phyloP scores from a whole-genome alignment of 352 stramenopile species.

The Phytophthora ohioensis region DNA sequence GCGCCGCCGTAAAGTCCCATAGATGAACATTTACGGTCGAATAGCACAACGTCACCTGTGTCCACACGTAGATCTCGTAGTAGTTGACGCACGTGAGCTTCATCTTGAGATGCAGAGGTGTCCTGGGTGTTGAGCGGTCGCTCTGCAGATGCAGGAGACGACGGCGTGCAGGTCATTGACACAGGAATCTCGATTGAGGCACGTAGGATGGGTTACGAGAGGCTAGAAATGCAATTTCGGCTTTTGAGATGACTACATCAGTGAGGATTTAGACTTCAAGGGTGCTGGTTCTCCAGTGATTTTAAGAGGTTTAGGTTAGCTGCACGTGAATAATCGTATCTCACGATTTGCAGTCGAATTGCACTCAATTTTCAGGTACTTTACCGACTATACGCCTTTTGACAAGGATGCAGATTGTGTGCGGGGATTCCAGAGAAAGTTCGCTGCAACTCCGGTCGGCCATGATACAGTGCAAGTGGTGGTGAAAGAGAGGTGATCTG shows the following conservation, averaged over 20 bases:
- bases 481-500: background rate
- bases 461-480: background rate
- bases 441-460: background rate
- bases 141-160: background rate
- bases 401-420: background rate
- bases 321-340: too few species aligned
- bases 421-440: conserved; percentile 18
- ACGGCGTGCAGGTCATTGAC: conserved; percentile 3
- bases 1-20: conserved; percentile 84
- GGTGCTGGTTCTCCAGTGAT: too few species aligned
- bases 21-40: conserved; percentile 77
- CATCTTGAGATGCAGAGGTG: conserved; percentile 3
- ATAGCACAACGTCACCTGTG: conserved; percentile 83
- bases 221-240: too few species aligned
- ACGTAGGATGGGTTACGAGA: too few species aligned
- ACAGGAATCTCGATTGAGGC: background rate
- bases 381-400: conserved; percentile 8
- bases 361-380: too few species aligned
- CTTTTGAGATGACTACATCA: too few species aligned
- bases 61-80: conserved; percentile 67
- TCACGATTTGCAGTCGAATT: too few species aligned
- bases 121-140: background rate
- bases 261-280: too few species aligned
- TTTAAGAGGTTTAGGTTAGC: too few species aligned
- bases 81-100: conserved; percentile 48